Evolutionary conservation across 1,139 yeast species (phyloP).

Genomic region (Suhomyces yuchorum): DNA sequence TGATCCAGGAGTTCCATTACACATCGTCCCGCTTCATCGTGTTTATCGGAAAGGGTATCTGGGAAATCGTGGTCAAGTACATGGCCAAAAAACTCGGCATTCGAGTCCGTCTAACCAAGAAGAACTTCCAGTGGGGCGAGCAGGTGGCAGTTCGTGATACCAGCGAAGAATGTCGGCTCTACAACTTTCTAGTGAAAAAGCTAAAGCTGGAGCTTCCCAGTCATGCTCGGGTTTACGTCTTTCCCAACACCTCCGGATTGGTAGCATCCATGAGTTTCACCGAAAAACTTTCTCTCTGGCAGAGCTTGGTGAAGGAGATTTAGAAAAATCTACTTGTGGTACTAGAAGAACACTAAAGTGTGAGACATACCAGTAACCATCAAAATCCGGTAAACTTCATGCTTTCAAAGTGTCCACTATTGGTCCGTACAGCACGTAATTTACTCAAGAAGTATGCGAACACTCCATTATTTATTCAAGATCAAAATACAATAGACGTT

Average conservation of each 20-base stretch:
- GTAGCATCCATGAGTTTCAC: constrained; percentile 54
- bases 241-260: constrained; percentile 79
- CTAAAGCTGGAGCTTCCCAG: constrained; percentile 20
- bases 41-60: constrained; percentile 76
- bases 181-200: constrained; percentile 22
- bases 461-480: too few relatives aligned
- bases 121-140: constrained; percentile 54
- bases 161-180: constrained; percentile 13
- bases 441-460: too few relatives aligned
- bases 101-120: constrained; percentile 25
- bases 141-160: constrained; percentile 26
- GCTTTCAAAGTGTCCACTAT: too few relatives aligned
- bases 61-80: constrained; percentile 56
- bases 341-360: too few relatives aligned
- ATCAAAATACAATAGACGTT: too few relatives aligned
- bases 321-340: too few relatives aligned
- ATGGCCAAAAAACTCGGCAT: constrained; percentile 15
- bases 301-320: constrained; percentile 24
- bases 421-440: too few relatives aligned
- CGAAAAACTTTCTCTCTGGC: constrained; percentile 55
- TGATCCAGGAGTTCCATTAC: constrained; percentile 47
- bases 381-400: too few relatives aligned
- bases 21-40: constrained; percentile 50
- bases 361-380: too few relatives aligned
- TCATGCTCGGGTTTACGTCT: constrained; percentile 47